Base-by-base conservation (phyloP, 805 yeast species). In the Scheffersomyces coipomensis region DNA sequence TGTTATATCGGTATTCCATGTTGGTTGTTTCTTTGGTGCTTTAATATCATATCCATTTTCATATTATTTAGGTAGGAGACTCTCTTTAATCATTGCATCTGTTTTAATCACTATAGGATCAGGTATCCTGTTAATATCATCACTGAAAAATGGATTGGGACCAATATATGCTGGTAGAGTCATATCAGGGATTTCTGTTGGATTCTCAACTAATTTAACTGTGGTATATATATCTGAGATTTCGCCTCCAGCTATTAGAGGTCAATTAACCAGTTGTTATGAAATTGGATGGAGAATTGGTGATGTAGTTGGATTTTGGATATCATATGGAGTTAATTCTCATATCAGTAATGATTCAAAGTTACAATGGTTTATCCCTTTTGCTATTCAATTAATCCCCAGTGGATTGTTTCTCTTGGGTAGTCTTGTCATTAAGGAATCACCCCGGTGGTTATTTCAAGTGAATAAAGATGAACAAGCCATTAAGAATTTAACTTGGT, bases 271-370 rank as follows among this genome's bases (percentile, higher is more conserved):
- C 26, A 53, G 60, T 9, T 38, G 57, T 13, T 64, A 61, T 44
- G 70, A 65, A 47, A 56, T 64, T 34, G 67, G 68, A 13, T 65
- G 69, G 69, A 49, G 70, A 42, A 43, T 63, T 32, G 70, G 71
- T 23, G 70, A 64, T 46, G 50, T 64, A 49, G 65, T 63, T 6
- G 70, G 68, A 1, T 64, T 63, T 47, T 64, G 68, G 68, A 62
- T 63, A 43, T 51, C 55, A 34, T 64, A 59, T 42, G 69, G 62
- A 7, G 58, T 62, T 29, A 59, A 55, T 43, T 43, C 56, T 17
- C 60, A 58, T 38, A 49, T 64, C 16, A 48, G 52, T 3, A 33
- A 26, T 8, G 37, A 47, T 2, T 44, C 52, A 1, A 58, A 51
- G 33, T 53, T 52, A 35, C 71, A 65, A 47, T 65, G 70, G 70